A percentile compares a stretch with the other conserved stretches of the same genome.
Conservation (phyloP, 768 basidiomycete species). For the Crepidotus variabilis region DNA sequence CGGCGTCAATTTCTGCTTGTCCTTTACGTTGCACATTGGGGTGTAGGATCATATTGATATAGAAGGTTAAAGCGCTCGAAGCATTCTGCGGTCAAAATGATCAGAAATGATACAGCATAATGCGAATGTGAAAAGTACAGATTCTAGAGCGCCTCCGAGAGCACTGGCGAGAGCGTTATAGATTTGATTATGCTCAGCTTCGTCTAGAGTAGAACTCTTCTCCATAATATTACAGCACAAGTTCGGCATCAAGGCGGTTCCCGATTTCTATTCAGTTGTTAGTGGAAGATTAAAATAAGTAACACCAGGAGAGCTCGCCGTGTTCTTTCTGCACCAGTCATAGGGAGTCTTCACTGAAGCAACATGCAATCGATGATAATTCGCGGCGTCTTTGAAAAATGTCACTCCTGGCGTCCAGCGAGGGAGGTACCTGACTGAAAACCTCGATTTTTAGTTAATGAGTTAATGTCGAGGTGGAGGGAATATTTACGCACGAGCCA, state of each 20-base stretch:
- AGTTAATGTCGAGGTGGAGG: background rate
- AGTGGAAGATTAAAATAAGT: too few species aligned
- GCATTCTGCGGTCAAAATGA: slow-evolving; percentile 23
- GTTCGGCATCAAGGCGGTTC: background rate
- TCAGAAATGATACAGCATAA: background rate
- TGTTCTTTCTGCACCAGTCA: slow-evolving; percentile 38
- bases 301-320: too few species aligned
- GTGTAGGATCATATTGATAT: slow-evolving; percentile 42
- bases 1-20: slow-evolving; percentile 51
- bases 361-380: slow-evolving; percentile 30
- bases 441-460: background rate
- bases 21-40: too few species aligned
- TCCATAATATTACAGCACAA: background rate
- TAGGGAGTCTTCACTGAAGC: slow-evolving; percentile 32
- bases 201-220: background rate
- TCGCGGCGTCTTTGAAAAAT: slow-evolving; percentile 42
- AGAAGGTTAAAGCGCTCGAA: slow-evolving; percentile 39
- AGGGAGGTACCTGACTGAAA: slow-evolving; percentile 50
- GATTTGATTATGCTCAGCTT: background rate
- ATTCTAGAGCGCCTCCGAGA: background rate
- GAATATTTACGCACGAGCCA: slow-evolving; percentile 20
- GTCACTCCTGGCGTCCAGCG: slow-evolving; percentile 54
- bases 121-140: background rate
- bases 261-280: background rate
- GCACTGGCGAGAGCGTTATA: background rate